Percentiles rank a stretch among this genome's conserved stretches.
Evolutionary conservation across 2,329 filamentous ascomycete species (phyloP).

Genomic region (Clonostachys rosea): DNA sequence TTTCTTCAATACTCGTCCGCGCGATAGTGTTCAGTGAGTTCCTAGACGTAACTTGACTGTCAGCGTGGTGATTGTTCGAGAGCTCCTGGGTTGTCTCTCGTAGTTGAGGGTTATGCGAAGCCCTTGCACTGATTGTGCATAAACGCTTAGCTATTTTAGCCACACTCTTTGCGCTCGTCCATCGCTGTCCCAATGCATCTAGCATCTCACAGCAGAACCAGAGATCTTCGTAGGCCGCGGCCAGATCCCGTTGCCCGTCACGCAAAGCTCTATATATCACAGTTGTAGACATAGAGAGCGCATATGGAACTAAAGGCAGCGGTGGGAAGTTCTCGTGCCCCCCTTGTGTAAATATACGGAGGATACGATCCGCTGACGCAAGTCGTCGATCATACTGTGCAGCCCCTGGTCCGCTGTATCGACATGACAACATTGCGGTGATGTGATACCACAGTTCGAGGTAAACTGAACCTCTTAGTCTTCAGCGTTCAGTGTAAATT

Average conservation of each 20-base stretch:
- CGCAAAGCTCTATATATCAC: slow-evolving; percentile 10
- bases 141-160: slow-evolving; percentile 5
- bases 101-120: not conserved
- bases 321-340: slow-evolving; percentile 6
- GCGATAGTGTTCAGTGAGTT: not conserved
- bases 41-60: not conserved
- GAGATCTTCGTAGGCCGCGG: slow-evolving; percentile 4
- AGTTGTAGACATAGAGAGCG: slow-evolving; percentile 11
- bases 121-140: too few species aligned
- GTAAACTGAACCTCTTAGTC: slow-evolving; percentile 2
- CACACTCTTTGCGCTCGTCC: slow-evolving; percentile 7
- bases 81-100: not conserved
- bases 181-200: slow-evolving; percentile 3
- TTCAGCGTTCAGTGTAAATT: not conserved
- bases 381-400: slow-evolving; percentile 8
- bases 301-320: slow-evolving; percentile 9
- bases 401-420: slow-evolving; percentile 9
- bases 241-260: slow-evolving; percentile 4
- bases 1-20: not conserved
- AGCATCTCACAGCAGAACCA: slow-evolving; percentile 6
- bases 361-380: slow-evolving; percentile 6
- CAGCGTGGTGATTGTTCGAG: not conserved
- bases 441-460: slow-evolving; percentile 12
- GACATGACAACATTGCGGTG: slow-evolving; percentile 11
- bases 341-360: slow-evolving; percentile 4